Conservation (phyloP, 1,284 basidiomycete species). For the Heterobasidion occidentale region DNA sequence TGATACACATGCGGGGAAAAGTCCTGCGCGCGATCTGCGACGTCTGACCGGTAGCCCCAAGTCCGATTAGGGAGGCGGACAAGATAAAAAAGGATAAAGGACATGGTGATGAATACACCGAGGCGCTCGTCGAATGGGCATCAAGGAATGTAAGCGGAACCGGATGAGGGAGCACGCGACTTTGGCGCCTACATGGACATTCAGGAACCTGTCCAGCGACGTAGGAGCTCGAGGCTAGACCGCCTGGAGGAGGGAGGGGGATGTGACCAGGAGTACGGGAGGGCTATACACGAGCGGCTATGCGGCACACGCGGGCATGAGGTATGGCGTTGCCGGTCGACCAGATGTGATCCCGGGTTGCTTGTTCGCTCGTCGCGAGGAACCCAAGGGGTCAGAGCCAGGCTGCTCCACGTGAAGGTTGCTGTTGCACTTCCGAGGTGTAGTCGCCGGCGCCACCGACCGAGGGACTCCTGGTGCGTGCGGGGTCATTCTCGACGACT, state of each 20-base stretch:
- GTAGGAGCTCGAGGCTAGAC: too few relatives aligned
- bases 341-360: neutral
- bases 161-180: neutral
- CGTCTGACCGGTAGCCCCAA: neutral
- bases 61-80: neutral
- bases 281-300: too few relatives aligned
- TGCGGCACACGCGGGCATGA: too few relatives aligned
- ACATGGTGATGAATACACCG: neutral
- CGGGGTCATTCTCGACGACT: neutral
- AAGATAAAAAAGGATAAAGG: neutral
- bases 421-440: neutral
- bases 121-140: neutral
- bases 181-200: neutral
- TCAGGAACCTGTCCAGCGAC: too few relatives aligned
- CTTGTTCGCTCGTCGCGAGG: neutral
- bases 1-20: neutral
- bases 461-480: neutral
- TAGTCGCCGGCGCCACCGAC: neutral
- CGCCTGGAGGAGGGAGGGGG: too few relatives aligned
- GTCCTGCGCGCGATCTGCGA: neutral
- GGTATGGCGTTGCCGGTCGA: neutral
- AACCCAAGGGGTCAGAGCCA: neutral
- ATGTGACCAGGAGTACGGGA: too few relatives aligned
- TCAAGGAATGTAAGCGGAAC: neutral
- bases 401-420: constrained; percentile 1